phyloP scores from a whole-genome alignment of 2,329 filamentous ascomycete genomes.

The Verticillium isaacii region DNA sequence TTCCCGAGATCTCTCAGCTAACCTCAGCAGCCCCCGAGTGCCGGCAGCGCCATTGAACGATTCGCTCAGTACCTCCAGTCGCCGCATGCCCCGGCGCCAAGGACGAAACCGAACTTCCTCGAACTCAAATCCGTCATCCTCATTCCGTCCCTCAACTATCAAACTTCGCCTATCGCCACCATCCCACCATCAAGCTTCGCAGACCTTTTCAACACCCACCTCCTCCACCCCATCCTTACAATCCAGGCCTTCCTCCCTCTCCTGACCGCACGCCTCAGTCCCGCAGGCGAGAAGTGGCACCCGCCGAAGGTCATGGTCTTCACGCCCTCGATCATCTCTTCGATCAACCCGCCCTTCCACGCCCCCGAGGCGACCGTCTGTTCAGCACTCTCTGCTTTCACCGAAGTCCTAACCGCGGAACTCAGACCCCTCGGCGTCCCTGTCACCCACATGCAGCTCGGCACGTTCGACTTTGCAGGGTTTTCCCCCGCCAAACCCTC shows the following conservation, averaged over 20 bases:
- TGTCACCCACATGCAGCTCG: slow-evolving; percentile 84
- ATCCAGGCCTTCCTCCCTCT: slow-evolving; percentile 86
- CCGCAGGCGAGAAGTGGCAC: slow-evolving; percentile 42
- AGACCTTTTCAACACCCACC: slow-evolving; percentile 86
- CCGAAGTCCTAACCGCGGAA: slow-evolving; percentile 74
- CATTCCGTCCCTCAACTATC: slow-evolving; percentile 76
- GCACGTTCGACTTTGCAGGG: slow-evolving; percentile 79
- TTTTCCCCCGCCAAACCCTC: slow-evolving; percentile 47
- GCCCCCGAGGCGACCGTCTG: slow-evolving; percentile 83
- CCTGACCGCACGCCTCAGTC: slow-evolving; percentile 57
- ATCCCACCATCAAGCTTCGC: slow-evolving; percentile 80
- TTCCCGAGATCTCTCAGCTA: background rate
- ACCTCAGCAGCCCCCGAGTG: slow-evolving; percentile 55
- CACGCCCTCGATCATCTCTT: slow-evolving; percentile 76
- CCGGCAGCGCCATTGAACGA: slow-evolving; percentile 63
- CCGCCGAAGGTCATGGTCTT: slow-evolving; percentile 70
- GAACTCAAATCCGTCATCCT: slow-evolving; percentile 76
- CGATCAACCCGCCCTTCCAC: slow-evolving; percentile 74
- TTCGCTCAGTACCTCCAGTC: slow-evolving; percentile 69
- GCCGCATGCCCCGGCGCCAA: slow-evolving; percentile 71
- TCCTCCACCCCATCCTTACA: slow-evolving; percentile 83
- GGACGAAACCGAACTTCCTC: slow-evolving; percentile 70
- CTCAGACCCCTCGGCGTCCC: slow-evolving; percentile 70
- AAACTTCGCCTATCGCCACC: slow-evolving; percentile 78
- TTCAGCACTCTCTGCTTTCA: slow-evolving; percentile 81